phyloP scores from a whole-genome alignment of 306 rosid genomes.

The Pterocarpus santalinus region DNA sequence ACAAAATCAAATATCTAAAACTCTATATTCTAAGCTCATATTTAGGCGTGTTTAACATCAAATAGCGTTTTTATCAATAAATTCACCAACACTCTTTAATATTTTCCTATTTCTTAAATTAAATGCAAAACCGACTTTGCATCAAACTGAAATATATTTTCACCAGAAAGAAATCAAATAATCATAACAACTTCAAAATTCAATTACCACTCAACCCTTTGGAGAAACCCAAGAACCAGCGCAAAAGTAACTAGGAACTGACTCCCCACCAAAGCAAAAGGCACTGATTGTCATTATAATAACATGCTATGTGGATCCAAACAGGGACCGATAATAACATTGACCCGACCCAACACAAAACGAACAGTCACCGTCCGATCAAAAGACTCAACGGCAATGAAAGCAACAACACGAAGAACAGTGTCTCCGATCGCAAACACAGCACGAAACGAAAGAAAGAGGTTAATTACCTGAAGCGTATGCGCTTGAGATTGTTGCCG shows the following conservation, averaged over 20 bases:
- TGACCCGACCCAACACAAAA: constrained; percentile 16
- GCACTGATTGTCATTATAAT: constrained; percentile 46
- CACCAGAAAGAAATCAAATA: too few species aligned
- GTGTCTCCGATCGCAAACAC: constrained; percentile 16
- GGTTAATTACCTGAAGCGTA: constrained; percentile 74
- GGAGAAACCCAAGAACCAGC: too few species aligned
- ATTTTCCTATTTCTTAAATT: too few species aligned
- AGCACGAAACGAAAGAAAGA: background rate
- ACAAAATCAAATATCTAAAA: too few species aligned
- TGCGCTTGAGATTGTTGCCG: constrained; percentile 85
- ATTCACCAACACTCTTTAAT: too few species aligned
- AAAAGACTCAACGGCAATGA: constrained; percentile 38
- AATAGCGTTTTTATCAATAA: too few species aligned
- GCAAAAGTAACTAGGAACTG: constrained; percentile 10
- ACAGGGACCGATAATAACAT: constrained; percentile 29
- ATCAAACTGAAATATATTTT: too few species aligned
- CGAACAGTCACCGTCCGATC: constrained; percentile 45
- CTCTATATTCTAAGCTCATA: too few species aligned
- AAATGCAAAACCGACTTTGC: too few species aligned
- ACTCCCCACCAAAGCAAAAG: constrained; percentile 32
- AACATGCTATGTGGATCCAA: constrained; percentile 25
- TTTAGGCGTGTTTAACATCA: too few species aligned
- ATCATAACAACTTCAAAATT: too few species aligned
- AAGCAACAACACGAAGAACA: constrained; percentile 24
- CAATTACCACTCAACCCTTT: too few species aligned